Conservation (phyloP, 495 filamentous ascomycete species). For the Tuber calosporum region DNA sequence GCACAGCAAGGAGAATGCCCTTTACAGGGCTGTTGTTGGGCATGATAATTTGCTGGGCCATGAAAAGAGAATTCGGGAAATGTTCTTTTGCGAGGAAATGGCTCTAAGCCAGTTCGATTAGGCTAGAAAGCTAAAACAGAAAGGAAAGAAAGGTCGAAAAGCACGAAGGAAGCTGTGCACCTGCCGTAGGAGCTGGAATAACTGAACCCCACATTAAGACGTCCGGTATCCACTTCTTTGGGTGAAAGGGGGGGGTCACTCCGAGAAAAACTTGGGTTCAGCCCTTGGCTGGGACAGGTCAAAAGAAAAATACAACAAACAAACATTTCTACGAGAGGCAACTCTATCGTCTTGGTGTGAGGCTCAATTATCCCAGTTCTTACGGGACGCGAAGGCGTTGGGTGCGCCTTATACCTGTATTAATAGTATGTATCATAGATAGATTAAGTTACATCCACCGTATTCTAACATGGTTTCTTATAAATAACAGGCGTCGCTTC, state of each 20-base stretch:
- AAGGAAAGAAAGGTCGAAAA: background rate
- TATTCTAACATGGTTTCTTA: background rate
- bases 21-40: slow-evolving; percentile 20
- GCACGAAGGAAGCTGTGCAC: background rate
- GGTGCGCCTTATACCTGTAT: background rate
- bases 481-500: background rate
- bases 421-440: background rate
- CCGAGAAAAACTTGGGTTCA: background rate
- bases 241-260: background rate
- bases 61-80: slow-evolving; percentile 20
- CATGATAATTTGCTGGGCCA: slow-evolving; percentile 23
- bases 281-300: background rate
- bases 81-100: slow-evolving; percentile 9
- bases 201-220: background rate
- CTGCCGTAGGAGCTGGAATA: background rate
- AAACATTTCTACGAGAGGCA: background rate
- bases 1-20: slow-evolving; percentile 20
- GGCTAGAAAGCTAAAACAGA: background rate
- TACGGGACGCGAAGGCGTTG: background rate
- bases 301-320: background rate
- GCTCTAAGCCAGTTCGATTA: background rate
- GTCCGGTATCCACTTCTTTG: background rate
- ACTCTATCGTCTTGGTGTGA: background rate
- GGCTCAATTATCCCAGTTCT: background rate
- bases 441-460: background rate